Percentiles rank a stretch among this genome's conserved stretches.
phyloP scores from a whole-genome alignment of 1,139 yeast species.

The Suhomyces yuchorum region DNA sequence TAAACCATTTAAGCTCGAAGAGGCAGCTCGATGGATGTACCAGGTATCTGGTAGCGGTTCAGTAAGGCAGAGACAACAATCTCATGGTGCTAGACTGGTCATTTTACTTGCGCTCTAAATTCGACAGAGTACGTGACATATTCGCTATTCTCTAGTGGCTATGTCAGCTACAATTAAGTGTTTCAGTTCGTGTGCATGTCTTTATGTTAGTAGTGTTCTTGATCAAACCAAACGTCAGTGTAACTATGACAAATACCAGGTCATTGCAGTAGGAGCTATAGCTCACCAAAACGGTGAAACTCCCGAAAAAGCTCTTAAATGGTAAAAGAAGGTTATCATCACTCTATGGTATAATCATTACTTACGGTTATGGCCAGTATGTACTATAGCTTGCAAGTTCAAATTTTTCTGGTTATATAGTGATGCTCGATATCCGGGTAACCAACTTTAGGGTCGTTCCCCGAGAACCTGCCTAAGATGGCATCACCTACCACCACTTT shows the following conservation, averaged over 20 bases:
- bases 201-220: conserved; percentile 9
- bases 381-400: background rate
- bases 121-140: background rate
- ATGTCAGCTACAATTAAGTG: background rate
- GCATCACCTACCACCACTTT: background rate
- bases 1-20: too few species aligned
- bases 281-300: conserved; percentile 47
- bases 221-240: conserved; percentile 40
- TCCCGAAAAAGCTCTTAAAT: conserved; percentile 39
- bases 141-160: too few species aligned
- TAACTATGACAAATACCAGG: conserved; percentile 55
- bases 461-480: background rate
- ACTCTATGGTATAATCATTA: conserved; percentile 13
- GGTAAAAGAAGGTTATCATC: conserved; percentile 38
- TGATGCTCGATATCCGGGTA: conserved; percentile 13
- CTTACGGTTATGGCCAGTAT: conserved; percentile 3
- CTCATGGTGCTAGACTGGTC: too few species aligned
- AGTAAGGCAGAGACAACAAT: too few species aligned
- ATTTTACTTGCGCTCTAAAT: too few species aligned
- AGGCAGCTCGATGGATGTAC: too few species aligned
- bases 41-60: too few species aligned
- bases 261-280: conserved; percentile 46
- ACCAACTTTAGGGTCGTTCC: conserved; percentile 9
- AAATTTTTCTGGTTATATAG: conserved; percentile 6
- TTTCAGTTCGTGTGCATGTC: background rate